Base-by-base conservation (phyloP, 208 protist species). In the Kentomonas sorsogonicus region DNA sequence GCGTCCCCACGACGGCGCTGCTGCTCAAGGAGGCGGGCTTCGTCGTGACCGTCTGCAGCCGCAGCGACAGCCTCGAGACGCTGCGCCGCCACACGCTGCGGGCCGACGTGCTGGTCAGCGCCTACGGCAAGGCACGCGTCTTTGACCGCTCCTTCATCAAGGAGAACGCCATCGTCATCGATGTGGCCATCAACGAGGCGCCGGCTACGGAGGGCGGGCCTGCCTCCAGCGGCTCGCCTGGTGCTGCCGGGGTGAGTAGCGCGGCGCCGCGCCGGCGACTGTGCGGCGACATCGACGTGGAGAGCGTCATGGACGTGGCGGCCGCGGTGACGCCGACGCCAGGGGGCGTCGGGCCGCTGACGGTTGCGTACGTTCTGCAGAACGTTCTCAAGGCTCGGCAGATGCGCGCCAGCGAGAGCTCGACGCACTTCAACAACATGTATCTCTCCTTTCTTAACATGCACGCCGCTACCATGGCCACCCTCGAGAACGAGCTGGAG, bases 311-410 rank as follows among this genome's bases (percentile, higher is more conserved):
- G 20, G 30, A 61, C 18, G 60, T 88, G 0, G 96, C 89, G 0
- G 56, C 67, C 16, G 71, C 78, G 22, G 86, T 98, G 27, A 98
- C 97, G 3, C 95, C 96, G 10, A 95, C 97, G 3, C 97, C 97
- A 6, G 96, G 97, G 31, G 96, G 97, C 48, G 96, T 99, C 9
- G 97, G 97, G 15, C 97, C 97, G 1, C 96, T 98, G 75, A 99
- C 96, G 3, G 87, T 97, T 40, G 88, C 88, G 9, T 83, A 89
- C 52, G 62, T 97, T 3, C 83, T 98, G 80, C 63, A 77, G 46
- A 97, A 95, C 72, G 94, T 92, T 1, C 63, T 96, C 30, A 85
- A 88, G 53, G 86, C 80, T 6, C 75, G 71, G 38, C 57, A 66
- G 22, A 39, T 82, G 34, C 66, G 75, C 0, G 38, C 70, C 58